Conservation (phyloP, 2,329 filamentous ascomycete genomes). For the Geosmithia flava region DNA sequence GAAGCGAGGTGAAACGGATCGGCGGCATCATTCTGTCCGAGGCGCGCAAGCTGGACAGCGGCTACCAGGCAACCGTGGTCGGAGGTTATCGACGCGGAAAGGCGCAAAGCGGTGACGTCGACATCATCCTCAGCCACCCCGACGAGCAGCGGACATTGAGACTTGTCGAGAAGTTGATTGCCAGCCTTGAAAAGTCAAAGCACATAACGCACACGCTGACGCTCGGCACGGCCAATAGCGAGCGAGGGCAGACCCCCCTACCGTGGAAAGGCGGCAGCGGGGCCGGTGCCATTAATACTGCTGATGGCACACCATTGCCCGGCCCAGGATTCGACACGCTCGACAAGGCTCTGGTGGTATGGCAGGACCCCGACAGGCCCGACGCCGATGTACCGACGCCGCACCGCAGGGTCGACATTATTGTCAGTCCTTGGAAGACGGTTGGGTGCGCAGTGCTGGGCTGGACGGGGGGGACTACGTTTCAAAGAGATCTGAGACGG, state of each 20-base stretch:
- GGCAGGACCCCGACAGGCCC: constrained; percentile 42
- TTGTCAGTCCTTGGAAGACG: constrained; percentile 79
- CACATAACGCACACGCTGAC: constrained; percentile 76
- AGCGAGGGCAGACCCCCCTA: constrained; percentile 54
- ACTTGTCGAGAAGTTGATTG: constrained; percentile 63
- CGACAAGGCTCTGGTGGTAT: constrained; percentile 87
- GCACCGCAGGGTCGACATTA: constrained; percentile 84
- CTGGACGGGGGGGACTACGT: constrained; percentile 83
- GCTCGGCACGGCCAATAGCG: constrained; percentile 56
- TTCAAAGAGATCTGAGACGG: constrained; percentile 71
- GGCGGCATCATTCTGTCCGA: constrained; percentile 49
- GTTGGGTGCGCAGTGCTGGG: constrained; percentile 79
- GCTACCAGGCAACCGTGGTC: constrained; percentile 49
- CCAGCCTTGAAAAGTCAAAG: constrained; percentile 51
- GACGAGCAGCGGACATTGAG: constrained; percentile 54
- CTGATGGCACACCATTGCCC: background rate
- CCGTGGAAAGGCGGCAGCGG: constrained; percentile 29
- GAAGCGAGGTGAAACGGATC: constrained; percentile 62
- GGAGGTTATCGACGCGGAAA: constrained; percentile 79
- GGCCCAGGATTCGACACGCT: constrained; percentile 70
- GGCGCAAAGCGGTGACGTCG: constrained; percentile 63
- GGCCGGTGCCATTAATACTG: constrained; percentile 9
- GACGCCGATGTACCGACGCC: constrained; percentile 13
- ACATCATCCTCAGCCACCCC: constrained; percentile 72
- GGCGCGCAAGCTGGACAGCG: constrained; percentile 48